These are phyloP conservation scores for Yamadazyma buinensis DNA, from an alignment of 1,139 yeast species.

Conservation along the genomic window DNA sequence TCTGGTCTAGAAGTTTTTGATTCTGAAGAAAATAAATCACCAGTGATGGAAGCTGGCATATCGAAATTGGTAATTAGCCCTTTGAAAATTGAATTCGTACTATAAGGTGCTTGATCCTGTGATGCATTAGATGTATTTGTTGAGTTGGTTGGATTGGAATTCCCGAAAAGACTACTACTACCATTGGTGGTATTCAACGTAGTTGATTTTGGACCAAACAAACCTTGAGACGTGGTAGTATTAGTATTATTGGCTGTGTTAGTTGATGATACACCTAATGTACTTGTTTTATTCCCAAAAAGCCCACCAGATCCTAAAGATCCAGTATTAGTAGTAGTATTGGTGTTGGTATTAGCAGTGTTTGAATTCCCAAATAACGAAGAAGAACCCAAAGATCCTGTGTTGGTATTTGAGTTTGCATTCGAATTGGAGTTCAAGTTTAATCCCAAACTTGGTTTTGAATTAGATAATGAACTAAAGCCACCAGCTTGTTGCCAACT, in stretches of 20 bases:
- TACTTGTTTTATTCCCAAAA: slow-evolving; percentile 15
- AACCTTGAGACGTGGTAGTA: too few relatives aligned
- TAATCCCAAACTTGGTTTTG: slow-evolving; percentile 2
- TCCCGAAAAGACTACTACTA: slow-evolving; percentile 4
- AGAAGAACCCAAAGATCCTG: neutral
- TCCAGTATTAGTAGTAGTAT: slow-evolving; percentile 11
- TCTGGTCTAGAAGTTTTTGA: neutral
- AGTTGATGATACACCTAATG: slow-evolving; percentile 13
- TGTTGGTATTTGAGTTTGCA: slow-evolving; percentile 1
- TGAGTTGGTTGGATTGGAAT: neutral
- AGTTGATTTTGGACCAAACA: slow-evolving; percentile 6
- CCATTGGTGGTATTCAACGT: neutral
- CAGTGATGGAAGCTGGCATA: slow-evolving; percentile 7
- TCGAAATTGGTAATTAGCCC: slow-evolving; percentile 8
- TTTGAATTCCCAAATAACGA: slow-evolving; percentile 3
- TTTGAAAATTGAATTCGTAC: slow-evolving; percentile 21
- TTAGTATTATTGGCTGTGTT: slow-evolving; percentile 3
- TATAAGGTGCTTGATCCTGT: slow-evolving; percentile 20
- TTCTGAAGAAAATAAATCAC: slow-evolving; percentile 4
- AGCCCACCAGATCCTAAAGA: slow-evolving; percentile 10
- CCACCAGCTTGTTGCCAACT: slow-evolving; percentile 5
- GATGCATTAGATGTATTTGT: slow-evolving; percentile 1
- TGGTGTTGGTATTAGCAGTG: neutral
- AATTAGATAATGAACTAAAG: slow-evolving; percentile 1
- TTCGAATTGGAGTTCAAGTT: slow-evolving; percentile 18